Evolutionary conservation across 306 rosid species (phyloP), one percentile per base, ranked within the genome.

Genomic region (Sicyos edulis): DNA sequence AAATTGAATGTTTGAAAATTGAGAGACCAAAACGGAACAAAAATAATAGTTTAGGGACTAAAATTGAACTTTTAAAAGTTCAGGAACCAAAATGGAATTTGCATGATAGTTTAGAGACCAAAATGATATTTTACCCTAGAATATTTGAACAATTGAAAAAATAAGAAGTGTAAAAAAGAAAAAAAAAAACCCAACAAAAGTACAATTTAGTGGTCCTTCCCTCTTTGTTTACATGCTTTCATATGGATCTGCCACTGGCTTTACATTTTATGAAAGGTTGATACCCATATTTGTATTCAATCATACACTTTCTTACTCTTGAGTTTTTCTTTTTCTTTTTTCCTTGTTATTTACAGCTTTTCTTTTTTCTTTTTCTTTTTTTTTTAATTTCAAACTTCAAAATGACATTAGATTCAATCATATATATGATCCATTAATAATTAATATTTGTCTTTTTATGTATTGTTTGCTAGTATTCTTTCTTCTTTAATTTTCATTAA

Each of bases 151-250:
- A n/a, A 58, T 65, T 44, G 40, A 51, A 64, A 75, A 49, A 80
- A 76, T 78, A 64, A 64, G 3, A 44, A 62, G 29, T 4, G 15
- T 7, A 24, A 58, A 58, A n/a, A 22, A 58, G 0, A 57, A 12
- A 58, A 6, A 13, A 82, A 86, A 78, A 67, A 4, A 13, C 13
- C 42, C 42, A 21, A 69, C 22, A 70, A 37, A 54, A 71, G 32
- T 32, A 70, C 61, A 52, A 37, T 3, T 67, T 22, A 47, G 19
- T 67, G 56, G 72, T 47, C 72, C 72, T 10, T 42, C 71, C 40
- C 8, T 16, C 37, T 29, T 9, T 17, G 2, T 61, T 61, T 15
- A 16, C 49, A 61, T 13, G 70, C 37, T 67, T 67, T 11, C 47
- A 34, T 21, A 5, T 45, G 55, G 3, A 11, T 5, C 11, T 64